Evolutionary conservation across 495 filamentous ascomycete genomes (phyloP).

Genomic region (Thozetella sp.): DNA sequence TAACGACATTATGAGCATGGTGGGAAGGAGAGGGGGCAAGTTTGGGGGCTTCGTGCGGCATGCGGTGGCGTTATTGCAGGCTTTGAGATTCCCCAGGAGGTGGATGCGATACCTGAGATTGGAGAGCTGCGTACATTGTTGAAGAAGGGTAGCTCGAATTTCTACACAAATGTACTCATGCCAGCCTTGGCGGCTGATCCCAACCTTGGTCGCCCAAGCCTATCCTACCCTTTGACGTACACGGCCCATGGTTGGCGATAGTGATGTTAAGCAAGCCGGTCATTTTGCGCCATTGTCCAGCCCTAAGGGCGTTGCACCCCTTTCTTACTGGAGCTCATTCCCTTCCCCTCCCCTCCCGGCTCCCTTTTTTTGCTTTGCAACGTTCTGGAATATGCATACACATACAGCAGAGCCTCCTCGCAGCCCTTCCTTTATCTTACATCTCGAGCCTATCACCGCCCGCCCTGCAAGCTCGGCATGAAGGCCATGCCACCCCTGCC

Average conservation of each 20-base stretch:
- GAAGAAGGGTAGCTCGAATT: neutral
- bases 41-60: neutral
- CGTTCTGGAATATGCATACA: neutral
- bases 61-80: conserved; percentile 1
- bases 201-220: neutral
- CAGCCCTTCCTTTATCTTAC: neutral
- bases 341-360: neutral
- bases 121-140: neutral
- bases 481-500: conserved; percentile 46
- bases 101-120: neutral
- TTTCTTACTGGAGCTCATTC: neutral
- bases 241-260: too few relatives aligned
- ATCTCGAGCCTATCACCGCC: neutral
- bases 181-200: neutral
- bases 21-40: neutral
- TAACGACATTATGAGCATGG: neutral
- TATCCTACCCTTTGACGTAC: neutral
- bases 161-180: conserved; percentile 1
- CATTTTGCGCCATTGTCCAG: too few relatives aligned
- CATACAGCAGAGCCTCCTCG: neutral
- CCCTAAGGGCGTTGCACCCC: too few relatives aligned
- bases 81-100: neutral
- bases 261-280: too few relatives aligned
- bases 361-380: neutral
- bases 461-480: conserved; percentile 39